Conservation (phyloP, 352 stramenopile species). For the Thraustochytrium sp. region DNA sequence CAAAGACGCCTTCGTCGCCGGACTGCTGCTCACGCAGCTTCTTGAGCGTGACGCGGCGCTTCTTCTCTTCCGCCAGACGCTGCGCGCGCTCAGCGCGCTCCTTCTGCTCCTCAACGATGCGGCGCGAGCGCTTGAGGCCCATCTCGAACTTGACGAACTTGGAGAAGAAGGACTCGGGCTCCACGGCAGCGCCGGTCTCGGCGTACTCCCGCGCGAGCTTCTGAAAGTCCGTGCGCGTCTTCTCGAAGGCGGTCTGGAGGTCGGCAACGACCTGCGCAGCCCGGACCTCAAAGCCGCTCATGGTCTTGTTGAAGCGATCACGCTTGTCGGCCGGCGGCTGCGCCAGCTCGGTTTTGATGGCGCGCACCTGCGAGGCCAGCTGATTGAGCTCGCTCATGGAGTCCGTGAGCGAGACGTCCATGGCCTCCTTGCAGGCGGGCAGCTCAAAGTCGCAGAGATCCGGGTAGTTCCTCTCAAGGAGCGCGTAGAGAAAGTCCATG, state of each 20-base stretch:
- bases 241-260: conserved; percentile 41
- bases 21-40: background rate
- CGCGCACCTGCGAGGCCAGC: conserved; percentile 1
- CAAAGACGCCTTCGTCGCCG: conserved; percentile 40
- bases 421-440: background rate
- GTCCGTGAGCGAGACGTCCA: conserved; percentile 34
- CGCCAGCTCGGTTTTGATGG: conserved; percentile 19
- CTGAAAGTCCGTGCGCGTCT: conserved; percentile 27
- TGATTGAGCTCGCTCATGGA: conserved; percentile 42
- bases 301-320: conserved; percentile 20
- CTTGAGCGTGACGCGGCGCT: conserved; percentile 21
- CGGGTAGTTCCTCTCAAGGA: conserved; percentile 32
- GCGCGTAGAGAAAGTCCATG: conserved; percentile 45
- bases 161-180: conserved; percentile 43
- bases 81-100: background rate
- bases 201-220: conserved; percentile 9
- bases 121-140: background rate
- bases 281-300: conserved; percentile 38
- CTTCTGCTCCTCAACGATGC: background rate
- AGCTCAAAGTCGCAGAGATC: conserved; percentile 36
- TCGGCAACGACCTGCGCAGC: conserved; percentile 41
- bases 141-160: conserved; percentile 43
- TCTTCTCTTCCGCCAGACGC: conserved; percentile 1
- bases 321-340: background rate
- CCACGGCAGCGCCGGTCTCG: conserved; percentile 20